Evolutionary conservation across 2,329 filamentous ascomycete species (phyloP).

Genomic region (Arthrinium puccinioides): DNA sequence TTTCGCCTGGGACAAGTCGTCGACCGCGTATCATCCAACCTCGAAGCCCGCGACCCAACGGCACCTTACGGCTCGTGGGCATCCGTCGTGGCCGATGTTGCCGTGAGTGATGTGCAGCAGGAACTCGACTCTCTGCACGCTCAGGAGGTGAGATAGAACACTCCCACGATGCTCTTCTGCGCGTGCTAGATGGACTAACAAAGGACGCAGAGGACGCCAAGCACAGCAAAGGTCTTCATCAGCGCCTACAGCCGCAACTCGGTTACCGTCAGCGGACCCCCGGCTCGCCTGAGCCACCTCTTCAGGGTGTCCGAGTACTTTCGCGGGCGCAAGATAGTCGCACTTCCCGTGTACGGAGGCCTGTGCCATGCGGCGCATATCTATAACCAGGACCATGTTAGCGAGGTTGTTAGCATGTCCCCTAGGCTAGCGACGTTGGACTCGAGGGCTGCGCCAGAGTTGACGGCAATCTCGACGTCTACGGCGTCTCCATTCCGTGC

Average conservation of each 20-base stretch:
- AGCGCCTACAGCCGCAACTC: background rate
- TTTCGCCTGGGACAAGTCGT: constrained; percentile 40
- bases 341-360: background rate
- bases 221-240: background rate
- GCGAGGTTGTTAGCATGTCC: constrained; percentile 13
- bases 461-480: background rate
- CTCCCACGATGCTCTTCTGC: too few relatives aligned
- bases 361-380: background rate
- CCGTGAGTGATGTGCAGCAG: constrained; percentile 21
- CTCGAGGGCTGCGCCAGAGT: too few relatives aligned
- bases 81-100: constrained; percentile 29
- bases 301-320: background rate
- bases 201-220: background rate
- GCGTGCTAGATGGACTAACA: too few relatives aligned
- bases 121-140: constrained; percentile 28
- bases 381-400: too few relatives aligned
- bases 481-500: background rate
- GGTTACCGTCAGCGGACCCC: background rate
- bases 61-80: constrained; percentile 26
- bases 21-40: constrained; percentile 29
- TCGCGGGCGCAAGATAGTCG: constrained; percentile 18
- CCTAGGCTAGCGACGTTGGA: too few relatives aligned
- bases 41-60: constrained; percentile 24
- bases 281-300: background rate
- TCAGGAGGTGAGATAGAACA: background rate